Percentiles rank a stretch among this genome's conserved stretches.
Evolutionary conservation across 306 rosid genomes (phyloP).

Genomic region (Quillaja saponaria): DNA sequence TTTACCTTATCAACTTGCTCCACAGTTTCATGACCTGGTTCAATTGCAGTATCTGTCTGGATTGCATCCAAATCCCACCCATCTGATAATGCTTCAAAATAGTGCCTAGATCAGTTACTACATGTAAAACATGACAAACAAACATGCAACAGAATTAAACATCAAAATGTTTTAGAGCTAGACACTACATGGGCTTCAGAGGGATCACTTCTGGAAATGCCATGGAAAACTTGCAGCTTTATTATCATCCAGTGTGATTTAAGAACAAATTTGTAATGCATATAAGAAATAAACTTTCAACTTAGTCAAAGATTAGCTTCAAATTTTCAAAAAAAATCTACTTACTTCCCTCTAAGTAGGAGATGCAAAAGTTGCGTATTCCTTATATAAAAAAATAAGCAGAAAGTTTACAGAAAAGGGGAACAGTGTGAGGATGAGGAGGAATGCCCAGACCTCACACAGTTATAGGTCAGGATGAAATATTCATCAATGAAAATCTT

Average conservation of each 20-base stretch:
- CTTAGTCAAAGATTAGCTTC: neutral
- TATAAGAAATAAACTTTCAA: neutral
- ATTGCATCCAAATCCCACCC: constrained; percentile 32
- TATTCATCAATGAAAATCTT: too few relatives aligned
- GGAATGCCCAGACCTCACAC: too few relatives aligned
- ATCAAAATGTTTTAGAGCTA: neutral
- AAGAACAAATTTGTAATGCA: neutral
- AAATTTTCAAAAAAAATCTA: neutral
- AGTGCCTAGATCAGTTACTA: constrained; percentile 19
- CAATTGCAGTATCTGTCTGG: constrained; percentile 29
- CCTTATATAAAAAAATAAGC: too few relatives aligned
- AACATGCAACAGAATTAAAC: constrained; percentile 14
- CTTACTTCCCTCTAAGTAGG: too few relatives aligned
- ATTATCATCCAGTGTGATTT: neutral
- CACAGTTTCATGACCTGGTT: constrained; percentile 32
- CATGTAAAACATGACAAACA: constrained; percentile 4
- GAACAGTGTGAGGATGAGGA: too few relatives aligned
- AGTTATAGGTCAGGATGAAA: too few relatives aligned
- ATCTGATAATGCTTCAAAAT: constrained; percentile 39
- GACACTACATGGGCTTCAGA: neutral
- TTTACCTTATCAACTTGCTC: constrained; percentile 34
- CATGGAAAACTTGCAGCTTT: neutral
- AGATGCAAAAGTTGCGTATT: too few relatives aligned
- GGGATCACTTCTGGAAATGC: constrained; percentile 9
- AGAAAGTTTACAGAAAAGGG: too few relatives aligned